phyloP scores from a whole-genome alignment of 306 rosid genomes.

The Fragaria ananassa region DNA sequence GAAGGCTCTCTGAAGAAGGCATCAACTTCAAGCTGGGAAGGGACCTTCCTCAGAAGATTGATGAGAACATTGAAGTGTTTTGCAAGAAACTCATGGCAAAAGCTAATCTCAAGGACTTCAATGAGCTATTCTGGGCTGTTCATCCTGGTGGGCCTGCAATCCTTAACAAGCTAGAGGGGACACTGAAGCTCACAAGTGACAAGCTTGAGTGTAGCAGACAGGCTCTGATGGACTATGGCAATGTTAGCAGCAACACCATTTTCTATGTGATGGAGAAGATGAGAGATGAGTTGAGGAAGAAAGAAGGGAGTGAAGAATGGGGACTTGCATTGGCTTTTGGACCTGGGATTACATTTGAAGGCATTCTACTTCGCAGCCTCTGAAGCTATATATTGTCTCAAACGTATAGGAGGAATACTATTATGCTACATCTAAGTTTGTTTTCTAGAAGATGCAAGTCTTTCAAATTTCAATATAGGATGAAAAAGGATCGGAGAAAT shows the following conservation, averaged over 20 bases:
- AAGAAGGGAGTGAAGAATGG: constrained; percentile 72
- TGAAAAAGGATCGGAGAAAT: not conserved
- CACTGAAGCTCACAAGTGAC: constrained; percentile 45
- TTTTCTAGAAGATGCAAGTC: not conserved
- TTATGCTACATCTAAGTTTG: not conserved
- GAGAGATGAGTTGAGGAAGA: constrained; percentile 56
- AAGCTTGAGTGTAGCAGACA: constrained; percentile 75
- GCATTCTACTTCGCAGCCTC: constrained; percentile 84
- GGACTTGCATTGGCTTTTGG: constrained; percentile 93
- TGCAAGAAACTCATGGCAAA: constrained; percentile 64
- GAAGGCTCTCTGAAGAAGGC: constrained; percentile 76
- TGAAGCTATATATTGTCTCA: not conserved
- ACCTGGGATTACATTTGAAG: constrained; percentile 96
- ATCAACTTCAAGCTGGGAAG: constrained; percentile 88
- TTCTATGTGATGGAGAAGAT: constrained; percentile 86
- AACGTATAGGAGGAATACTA: not conserved
- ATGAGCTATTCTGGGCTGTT: constrained; percentile 90
- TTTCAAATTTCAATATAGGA: not conserved
- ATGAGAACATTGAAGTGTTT: constrained; percentile 81
- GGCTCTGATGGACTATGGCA: constrained; percentile 84
- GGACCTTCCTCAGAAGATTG: constrained; percentile 88
- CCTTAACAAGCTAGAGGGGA: constrained; percentile 63
- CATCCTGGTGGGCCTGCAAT: constrained; percentile 97
- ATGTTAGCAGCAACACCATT: constrained; percentile 90
- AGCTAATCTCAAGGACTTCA: constrained; percentile 40